Conservation (phyloP, 2,329 filamentous ascomycete genomes). For the Clarireedia sp. region DNA sequence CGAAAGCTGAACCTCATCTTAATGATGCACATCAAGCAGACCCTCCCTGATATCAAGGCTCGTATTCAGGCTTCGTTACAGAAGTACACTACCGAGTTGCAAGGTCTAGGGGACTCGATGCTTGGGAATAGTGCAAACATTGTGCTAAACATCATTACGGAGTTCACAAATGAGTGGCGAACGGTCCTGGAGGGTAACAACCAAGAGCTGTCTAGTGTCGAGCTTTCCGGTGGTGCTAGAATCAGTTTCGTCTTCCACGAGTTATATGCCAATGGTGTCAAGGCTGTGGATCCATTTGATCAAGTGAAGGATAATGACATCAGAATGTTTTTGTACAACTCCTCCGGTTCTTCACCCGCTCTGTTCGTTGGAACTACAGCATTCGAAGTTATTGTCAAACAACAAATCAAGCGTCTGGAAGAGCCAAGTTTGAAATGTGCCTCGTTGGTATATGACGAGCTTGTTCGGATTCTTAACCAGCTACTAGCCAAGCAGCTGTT, state of each 20-base stretch:
- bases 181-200: constrained; percentile 96
- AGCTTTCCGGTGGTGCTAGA: constrained; percentile 91
- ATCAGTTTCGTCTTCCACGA: constrained; percentile 99
- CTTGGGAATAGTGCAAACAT: constrained; percentile 95
- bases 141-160: constrained; percentile 95
- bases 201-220: constrained; percentile 86
- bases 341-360: constrained; percentile 92
- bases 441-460: constrained; percentile 91
- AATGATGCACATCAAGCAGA: constrained; percentile 99
- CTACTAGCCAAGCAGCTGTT: constrained; percentile 83
- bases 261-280: constrained; percentile 93
- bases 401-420: constrained; percentile 93
- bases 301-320: constrained; percentile 97
- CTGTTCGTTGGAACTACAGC: constrained; percentile 95
- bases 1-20: constrained; percentile 96
- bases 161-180: constrained; percentile 96
- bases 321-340: constrained; percentile 95
- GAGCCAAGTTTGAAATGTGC: constrained; percentile 97
- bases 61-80: constrained; percentile 89
- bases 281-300: constrained; percentile 96
- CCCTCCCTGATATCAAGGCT: constrained; percentile 94
- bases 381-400: constrained; percentile 98
- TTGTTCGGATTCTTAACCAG: constrained; percentile 90
- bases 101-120: constrained; percentile 82
- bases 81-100: constrained; percentile 80